These are phyloP conservation scores for Zarea fungicola DNA, from an alignment of 2,329 filamentous ascomycete genomes.

Conservation along the genomic window DNA sequence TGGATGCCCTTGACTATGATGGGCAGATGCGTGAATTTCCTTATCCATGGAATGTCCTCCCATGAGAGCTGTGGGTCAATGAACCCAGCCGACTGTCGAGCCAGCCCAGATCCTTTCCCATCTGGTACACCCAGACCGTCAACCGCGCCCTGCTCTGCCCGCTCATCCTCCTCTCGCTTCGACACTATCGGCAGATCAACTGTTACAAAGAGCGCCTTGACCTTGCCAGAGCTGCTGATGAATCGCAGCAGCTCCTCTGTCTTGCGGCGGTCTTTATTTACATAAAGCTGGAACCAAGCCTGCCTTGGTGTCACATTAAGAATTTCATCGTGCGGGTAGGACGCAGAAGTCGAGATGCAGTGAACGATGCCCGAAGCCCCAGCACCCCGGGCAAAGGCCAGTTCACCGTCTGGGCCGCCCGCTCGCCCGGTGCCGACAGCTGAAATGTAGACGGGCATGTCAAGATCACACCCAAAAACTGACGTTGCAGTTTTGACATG, in stretches of 20 bases:
- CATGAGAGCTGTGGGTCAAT: constrained; percentile 30
- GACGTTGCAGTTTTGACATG: constrained; percentile 14
- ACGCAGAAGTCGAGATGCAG: constrained; percentile 12
- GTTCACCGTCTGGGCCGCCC: constrained; percentile 18
- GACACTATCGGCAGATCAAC: constrained; percentile 11
- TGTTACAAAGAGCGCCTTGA: constrained; percentile 15
- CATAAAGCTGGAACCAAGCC: constrained; percentile 16
- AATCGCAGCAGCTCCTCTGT: not conserved
- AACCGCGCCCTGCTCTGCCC: constrained; percentile 6
- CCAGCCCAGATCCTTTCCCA: constrained; percentile 11
- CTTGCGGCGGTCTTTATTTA: constrained; percentile 12
- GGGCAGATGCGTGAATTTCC: constrained; percentile 41
- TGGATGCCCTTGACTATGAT: constrained; percentile 43
- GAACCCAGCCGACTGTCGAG: constrained; percentile 6
- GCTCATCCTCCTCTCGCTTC: constrained; percentile 18
- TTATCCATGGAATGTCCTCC: constrained; percentile 49
- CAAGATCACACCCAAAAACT: constrained; percentile 19
- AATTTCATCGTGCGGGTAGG: constrained; percentile 13
- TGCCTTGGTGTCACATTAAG: constrained; percentile 5
- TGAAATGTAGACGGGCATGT: constrained; percentile 19
- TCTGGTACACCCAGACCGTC: not conserved
- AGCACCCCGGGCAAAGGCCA: constrained; percentile 18
- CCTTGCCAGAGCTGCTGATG: not conserved
- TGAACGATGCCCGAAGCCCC: constrained; percentile 3
- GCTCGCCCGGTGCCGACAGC: constrained; percentile 18